Evolutionary conservation across 441 rosid genomes (phyloP), one percentile per base, ranked within the genome.

Genomic region (Flueggea neowawraea): DNA sequence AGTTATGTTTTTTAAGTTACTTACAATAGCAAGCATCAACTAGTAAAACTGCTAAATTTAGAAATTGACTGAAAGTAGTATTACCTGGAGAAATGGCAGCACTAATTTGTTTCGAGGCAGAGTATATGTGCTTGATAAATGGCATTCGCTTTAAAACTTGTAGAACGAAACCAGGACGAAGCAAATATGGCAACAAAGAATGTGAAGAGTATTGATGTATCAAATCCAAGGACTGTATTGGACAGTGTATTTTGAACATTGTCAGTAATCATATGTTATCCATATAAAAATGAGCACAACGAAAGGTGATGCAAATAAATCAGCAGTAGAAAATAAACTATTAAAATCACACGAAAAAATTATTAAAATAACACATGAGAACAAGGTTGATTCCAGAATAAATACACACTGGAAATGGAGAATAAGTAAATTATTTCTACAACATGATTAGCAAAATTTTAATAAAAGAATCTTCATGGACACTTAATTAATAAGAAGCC

Each of bases 81-180:
- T 69, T 68, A 84, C 96, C 96, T 66, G 96, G 99, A 64, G 99
- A 94, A 69, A 94, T 89, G 44, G 96, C 97, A 61, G 97, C 73
- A 73, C 99, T 95, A 60, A 95, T 89, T 75, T 91, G 97, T 78
- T 95, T 95, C 65, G 99, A 95, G 52, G 99, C 96, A 54, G 75
- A 87, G 77, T 91, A 94, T 65, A 91, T 82, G 73, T 91, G 97
- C 28, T 22, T 22, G 1, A 91, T 82, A 63, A 94, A 84, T 55
- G 97, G 97, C 96, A 94, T 91, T 68, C 91, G 79, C 78, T 84
- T 94, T 75, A 94, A 94, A 85, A 68, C 91, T 87, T 48, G 96
- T 88, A 31, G 96, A 80, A 66, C 97, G 97, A 87, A 91, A 68
- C 99, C 97, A 94, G 22, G 99, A 94, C 12, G 97, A 91, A 88